Base-by-base conservation (phyloP, 2,329 filamentous ascomycete genomes). In the Fusarium brachygibbosum region DNA sequence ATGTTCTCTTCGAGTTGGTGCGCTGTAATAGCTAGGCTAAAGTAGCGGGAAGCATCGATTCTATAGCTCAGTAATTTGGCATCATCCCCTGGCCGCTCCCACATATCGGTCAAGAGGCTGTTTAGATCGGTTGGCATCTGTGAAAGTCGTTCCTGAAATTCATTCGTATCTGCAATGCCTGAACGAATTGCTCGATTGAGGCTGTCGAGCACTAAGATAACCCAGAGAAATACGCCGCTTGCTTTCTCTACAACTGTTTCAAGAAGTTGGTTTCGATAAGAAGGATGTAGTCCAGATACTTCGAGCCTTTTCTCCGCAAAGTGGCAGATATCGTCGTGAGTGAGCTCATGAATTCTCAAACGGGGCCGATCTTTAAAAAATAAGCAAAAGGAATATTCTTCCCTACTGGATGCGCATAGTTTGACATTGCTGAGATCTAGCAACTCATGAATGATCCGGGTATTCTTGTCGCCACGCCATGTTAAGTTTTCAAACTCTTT, bases 111-210 rank as follows among this genome's bases (percentile, higher is more conserved):
- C 2, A 25, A 56, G 0, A 50, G 12, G 8, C 6, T 12, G 10
- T 5, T 17, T 5, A 56, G 5, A 13, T 56, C 34, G 0, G 44
- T 16, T 3, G 53, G 44, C 1, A 28, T 56, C 2, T 56, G 44
- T 1, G 6, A 2, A 3, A 56, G 13, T 5, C 28, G 28, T 3
- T 56, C 53, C 6, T 11, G 4, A 7, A 50, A 29, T 7, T 19
- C 19, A 1, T 21, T 1, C 0, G 19, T 7, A 1, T 2, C 13
- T 11, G 16, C 6, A 3, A 16, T 3, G 1, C 28, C 16, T 4
- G 14, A n/a, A 0, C 9, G 19, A 1, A 54, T 46, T 8, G 31
- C 31, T 16, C 13, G 21, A 11, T 54, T 54, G 4, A 54, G 2
- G 5, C 31, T 17, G 1, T 29, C 31, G 6, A 54, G 6, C 1